A percentile compares a stretch with the other conserved stretches of the same genome.
Evolutionary conservation across 2,329 filamentous ascomycete genomes (phyloP).

Genomic region (Corynespora cassiicola): DNA sequence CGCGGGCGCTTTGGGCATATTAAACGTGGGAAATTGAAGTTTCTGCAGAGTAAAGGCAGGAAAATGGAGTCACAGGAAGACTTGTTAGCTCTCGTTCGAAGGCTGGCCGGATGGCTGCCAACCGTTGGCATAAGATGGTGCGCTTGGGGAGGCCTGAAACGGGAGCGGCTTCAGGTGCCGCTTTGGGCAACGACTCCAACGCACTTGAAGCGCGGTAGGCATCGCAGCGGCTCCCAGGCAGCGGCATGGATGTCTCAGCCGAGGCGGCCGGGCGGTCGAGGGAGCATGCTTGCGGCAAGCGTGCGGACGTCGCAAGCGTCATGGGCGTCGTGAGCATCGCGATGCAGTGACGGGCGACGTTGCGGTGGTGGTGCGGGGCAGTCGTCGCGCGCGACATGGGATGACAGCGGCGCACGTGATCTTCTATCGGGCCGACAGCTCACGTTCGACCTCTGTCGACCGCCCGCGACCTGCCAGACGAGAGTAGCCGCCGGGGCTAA

Average conservation of each 20-base stretch:
- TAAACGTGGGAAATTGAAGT: slow-evolving; percentile 36
- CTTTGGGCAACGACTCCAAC: slow-evolving; percentile 41
- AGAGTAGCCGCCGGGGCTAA: too few species aligned
- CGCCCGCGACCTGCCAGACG: too few species aligned
- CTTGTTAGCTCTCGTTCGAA: slow-evolving; percentile 31
- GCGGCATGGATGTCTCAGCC: slow-evolving; percentile 40
- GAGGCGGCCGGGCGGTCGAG: slow-evolving; percentile 18
- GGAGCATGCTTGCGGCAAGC: slow-evolving; percentile 16
- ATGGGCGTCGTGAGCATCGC: neutral
- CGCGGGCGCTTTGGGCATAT: slow-evolving; percentile 44
- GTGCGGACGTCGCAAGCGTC: slow-evolving; percentile 7
- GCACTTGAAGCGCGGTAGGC: slow-evolving; percentile 46
- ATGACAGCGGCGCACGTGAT: too few species aligned
- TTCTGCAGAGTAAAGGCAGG: slow-evolving; percentile 28
- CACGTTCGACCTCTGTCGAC: too few species aligned
- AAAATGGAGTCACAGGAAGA: slow-evolving; percentile 29
- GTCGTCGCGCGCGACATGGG: neutral
- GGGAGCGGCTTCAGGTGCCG: slow-evolving; percentile 41
- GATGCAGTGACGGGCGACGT: neutral
- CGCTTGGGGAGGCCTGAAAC: slow-evolving; percentile 44
- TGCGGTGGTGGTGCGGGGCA: neutral
- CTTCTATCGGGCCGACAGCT: too few species aligned
- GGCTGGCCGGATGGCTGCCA: slow-evolving; percentile 33
- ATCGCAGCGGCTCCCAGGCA: slow-evolving; percentile 30
- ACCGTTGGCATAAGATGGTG: slow-evolving; percentile 43